These are phyloP conservation scores for Cyberlindnera xylosilytica DNA, from an alignment of 805 yeast species.

Conservation along the genomic window DNA sequence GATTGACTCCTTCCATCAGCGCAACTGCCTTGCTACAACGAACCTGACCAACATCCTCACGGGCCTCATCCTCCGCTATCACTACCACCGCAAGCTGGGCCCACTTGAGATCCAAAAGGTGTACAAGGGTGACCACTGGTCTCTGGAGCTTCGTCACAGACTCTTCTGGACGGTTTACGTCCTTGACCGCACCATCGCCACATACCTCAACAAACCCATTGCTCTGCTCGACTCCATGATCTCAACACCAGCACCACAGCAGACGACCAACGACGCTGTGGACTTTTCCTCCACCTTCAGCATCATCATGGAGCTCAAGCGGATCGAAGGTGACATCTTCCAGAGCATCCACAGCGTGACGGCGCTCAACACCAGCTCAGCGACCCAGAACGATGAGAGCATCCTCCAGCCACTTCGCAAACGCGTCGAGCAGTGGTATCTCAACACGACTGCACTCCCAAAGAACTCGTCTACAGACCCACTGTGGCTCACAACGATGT, in stretches of 20 bases:
- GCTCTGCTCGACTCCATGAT: constrained; percentile 50
- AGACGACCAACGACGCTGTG: constrained; percentile 37
- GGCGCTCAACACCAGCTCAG: constrained; percentile 30
- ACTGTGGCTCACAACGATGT: constrained; percentile 39
- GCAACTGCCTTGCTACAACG: constrained; percentile 53
- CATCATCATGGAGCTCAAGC: constrained; percentile 42
- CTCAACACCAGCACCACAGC: constrained; percentile 42
- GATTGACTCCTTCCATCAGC: constrained; percentile 51
- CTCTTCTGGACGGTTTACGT: constrained; percentile 47
- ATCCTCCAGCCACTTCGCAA: constrained; percentile 15
- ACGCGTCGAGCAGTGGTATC: constrained; percentile 36
- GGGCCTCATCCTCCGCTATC: constrained; percentile 43
- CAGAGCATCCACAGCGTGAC: constrained; percentile 44
- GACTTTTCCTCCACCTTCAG: constrained; percentile 40
- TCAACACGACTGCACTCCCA: constrained; percentile 21
- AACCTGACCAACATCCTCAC: constrained; percentile 48
- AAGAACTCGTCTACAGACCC: constrained; percentile 2
- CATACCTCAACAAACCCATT: constrained; percentile 50
- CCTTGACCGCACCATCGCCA: constrained; percentile 46
- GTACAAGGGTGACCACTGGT: constrained; percentile 27
- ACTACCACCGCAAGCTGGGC: constrained; percentile 38
- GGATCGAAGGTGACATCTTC: constrained; percentile 47
- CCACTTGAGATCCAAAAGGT: constrained; percentile 15
- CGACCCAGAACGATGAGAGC: constrained; percentile 8
- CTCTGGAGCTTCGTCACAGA: constrained; percentile 39